Percentiles rank a stretch among this genome's conserved stretches.
Evolutionary conservation across 345 rosid species (phyloP).

Genomic region (Populus alba): DNA sequence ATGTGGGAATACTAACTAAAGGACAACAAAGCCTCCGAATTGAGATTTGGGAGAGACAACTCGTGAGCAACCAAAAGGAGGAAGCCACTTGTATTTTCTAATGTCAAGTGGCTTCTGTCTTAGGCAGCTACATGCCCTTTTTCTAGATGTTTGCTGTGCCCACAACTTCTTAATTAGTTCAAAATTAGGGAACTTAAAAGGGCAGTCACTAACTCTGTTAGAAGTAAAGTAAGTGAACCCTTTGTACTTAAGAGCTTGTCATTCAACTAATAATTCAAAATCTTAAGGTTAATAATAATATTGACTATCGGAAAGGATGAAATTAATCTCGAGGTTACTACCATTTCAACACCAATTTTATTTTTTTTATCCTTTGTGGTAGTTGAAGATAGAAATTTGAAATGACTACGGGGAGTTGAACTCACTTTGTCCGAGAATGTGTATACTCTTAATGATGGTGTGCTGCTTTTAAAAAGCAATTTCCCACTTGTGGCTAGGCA

Average conservation of each 20-base stretch:
- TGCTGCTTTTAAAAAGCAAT: no score
- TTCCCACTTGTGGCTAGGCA: not conserved
- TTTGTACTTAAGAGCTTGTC: conserved; percentile 21
- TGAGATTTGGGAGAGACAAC: conserved; percentile 39
- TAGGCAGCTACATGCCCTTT: conserved; percentile 9
- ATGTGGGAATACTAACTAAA: conserved; percentile 46
- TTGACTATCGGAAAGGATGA: not conserved
- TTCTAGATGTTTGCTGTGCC: not conserved
- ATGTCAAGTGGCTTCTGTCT: conserved; percentile 40
- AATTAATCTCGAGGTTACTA: not conserved
- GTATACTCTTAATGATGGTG: not conserved
- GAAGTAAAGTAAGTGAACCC: conserved; percentile 17
- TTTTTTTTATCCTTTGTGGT: not conserved
- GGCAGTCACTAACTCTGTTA: not conserved
- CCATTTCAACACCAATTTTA: not conserved
- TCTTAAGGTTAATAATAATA: not conserved
- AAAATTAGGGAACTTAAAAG: conserved; percentile 21
- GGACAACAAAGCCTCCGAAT: conserved; percentile 55
- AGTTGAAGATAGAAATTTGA: not conserved
- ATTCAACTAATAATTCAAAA: not conserved
- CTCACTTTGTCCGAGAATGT: not conserved
- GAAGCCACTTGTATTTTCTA: conserved; percentile 29
- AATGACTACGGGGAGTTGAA: not conserved
- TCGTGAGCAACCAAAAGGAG: conserved; percentile 42
- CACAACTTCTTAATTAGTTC: not conserved